These are phyloP conservation scores for Dictyostelium capitatum DNA, from an alignment of 78 protist genomes.

Conservation along the genomic window DNA sequence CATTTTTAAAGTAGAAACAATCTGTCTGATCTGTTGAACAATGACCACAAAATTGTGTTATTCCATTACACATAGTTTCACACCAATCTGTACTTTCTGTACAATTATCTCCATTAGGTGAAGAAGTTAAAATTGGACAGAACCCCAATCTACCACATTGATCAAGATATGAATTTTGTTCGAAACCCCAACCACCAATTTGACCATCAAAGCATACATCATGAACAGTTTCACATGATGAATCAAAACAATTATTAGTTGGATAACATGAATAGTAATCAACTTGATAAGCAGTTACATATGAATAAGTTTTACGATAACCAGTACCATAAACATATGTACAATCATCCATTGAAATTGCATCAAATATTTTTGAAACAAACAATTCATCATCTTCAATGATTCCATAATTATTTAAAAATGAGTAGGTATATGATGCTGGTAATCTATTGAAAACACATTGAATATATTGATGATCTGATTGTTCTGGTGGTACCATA, in stretches of 20 bases:
- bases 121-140: not conserved
- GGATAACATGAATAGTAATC: not conserved
- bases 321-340: not conserved
- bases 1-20: not conserved
- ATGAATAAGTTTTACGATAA: slow-evolving; percentile 16
- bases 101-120: not conserved
- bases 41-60: slow-evolving; percentile 34
- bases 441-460: slow-evolving; percentile 49
- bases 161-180: not conserved
- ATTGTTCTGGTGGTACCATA: not conserved
- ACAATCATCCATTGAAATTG: slow-evolving; percentile 26
- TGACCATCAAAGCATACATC: slow-evolving; percentile 69
- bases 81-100: not conserved
- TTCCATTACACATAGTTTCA: not conserved
- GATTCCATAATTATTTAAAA: slow-evolving; percentile 3
- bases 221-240: slow-evolving; percentile 47
- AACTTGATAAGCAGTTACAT: not conserved
- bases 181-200: slow-evolving; percentile 1
- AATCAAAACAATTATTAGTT: slow-evolving; percentile 18
- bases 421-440: not conserved
- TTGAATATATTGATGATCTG: slow-evolving; percentile 19
- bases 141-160: not conserved
- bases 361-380: not conserved
- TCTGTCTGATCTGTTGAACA: slow-evolving; percentile 37
- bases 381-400: not conserved